Evolutionary conservation across 2,329 filamentous ascomycete genomes (phyloP).

Genomic region (Alternaria sp.): DNA sequence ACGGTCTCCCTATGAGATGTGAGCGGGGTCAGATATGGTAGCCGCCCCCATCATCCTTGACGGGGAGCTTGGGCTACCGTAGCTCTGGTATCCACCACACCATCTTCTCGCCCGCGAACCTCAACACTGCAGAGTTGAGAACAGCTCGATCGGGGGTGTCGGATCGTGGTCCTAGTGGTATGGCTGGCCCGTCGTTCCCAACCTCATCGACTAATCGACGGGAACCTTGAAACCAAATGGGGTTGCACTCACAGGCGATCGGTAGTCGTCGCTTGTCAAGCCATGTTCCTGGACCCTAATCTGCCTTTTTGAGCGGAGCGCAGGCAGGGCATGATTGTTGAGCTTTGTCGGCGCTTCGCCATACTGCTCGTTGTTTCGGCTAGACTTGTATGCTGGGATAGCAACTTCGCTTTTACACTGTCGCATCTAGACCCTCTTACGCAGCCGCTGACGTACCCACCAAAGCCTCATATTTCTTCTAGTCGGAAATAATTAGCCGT

Average conservation of each 20-base stretch:
- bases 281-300: constrained; percentile 7
- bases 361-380: constrained; percentile 27
- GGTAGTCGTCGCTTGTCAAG: constrained; percentile 3
- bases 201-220: background rate
- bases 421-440: constrained; percentile 20
- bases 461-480: background rate
- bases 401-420: constrained; percentile 8
- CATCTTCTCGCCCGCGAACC: constrained; percentile 12
- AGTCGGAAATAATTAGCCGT: constrained; percentile 9
- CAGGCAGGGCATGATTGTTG: constrained; percentile 16
- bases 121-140: constrained; percentile 15
- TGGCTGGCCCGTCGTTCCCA: background rate
- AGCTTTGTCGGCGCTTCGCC: constrained; percentile 26
- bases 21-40: constrained; percentile 20
- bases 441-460: constrained; percentile 22
- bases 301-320: constrained; percentile 5
- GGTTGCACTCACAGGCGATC: background rate
- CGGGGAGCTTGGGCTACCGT: constrained; percentile 27
- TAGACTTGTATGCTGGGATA: background rate
- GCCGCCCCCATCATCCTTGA: constrained; percentile 26
- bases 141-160: constrained; percentile 22
- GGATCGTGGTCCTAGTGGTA: constrained; percentile 12
- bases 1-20: constrained; percentile 12
- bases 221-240: background rate
- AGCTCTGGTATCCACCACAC: constrained; percentile 19